phyloP scores from a whole-genome alignment of 495 filamentous ascomycete species.

The Neurospora africana region DNA sequence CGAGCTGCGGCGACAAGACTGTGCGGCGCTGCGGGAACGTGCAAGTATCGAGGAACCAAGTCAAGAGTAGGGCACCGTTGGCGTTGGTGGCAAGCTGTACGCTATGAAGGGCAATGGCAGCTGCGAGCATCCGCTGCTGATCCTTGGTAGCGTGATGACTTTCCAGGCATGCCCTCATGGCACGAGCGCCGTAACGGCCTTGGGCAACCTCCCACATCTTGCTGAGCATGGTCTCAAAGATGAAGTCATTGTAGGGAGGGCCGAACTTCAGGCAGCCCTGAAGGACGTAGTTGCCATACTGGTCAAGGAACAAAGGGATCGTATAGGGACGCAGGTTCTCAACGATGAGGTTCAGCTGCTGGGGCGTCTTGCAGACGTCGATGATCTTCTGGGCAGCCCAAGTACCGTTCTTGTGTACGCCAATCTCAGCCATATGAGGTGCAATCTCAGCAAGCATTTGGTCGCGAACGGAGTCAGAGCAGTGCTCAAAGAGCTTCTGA shows the following conservation, averaged over 20 bases:
- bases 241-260: constrained; percentile 82
- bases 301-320: constrained; percentile 85
- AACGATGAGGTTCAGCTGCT: constrained; percentile 76
- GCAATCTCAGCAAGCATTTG: constrained; percentile 82
- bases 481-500: constrained; percentile 94
- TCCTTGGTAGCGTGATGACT: constrained; percentile 92
- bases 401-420: constrained; percentile 96
- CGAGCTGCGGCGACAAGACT: constrained; percentile 82
- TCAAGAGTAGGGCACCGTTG: constrained; percentile 86
- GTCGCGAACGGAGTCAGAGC: constrained; percentile 81
- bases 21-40: constrained; percentile 87
- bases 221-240: constrained; percentile 94
- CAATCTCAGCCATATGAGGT: constrained; percentile 90
- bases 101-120: constrained; percentile 89
- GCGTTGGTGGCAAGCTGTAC: constrained; percentile 94
- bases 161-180: constrained; percentile 94
- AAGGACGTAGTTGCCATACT: constrained; percentile 96
- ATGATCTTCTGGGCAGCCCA: constrained; percentile 99
- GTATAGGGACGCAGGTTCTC: constrained; percentile 75
- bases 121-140: constrained; percentile 89
- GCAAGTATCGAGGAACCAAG: constrained; percentile 98
- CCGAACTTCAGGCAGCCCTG: constrained; percentile 92
- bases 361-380: constrained; percentile 77
- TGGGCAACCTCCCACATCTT: constrained; percentile 92
- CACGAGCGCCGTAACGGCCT: constrained; percentile 86